phyloP scores from a whole-genome alignment of 768 basidiomycete genomes.

The Naganishia friedmannii region DNA sequence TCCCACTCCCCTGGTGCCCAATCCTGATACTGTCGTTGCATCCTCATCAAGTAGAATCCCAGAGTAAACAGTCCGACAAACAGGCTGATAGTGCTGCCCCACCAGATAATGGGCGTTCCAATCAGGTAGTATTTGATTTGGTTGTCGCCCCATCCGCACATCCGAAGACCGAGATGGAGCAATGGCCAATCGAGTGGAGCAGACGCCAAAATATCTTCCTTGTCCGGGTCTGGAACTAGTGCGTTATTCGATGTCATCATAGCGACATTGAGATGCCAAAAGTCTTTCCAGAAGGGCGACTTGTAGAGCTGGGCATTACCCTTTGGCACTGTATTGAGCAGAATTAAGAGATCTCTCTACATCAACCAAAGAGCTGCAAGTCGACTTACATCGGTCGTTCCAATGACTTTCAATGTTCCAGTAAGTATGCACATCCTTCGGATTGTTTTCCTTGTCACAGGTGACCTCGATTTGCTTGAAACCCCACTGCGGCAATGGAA shows the following conservation, averaged over 20 bases:
- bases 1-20: slow-evolving; percentile 95
- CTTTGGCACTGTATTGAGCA: slow-evolving; percentile 64
- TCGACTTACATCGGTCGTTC: slow-evolving; percentile 81
- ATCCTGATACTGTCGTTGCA: slow-evolving; percentile 84
- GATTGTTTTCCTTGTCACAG: slow-evolving; percentile 83
- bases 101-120: slow-evolving; percentile 90
- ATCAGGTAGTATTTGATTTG: slow-evolving; percentile 90
- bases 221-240: slow-evolving; percentile 93
- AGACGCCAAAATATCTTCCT: slow-evolving; percentile 94
- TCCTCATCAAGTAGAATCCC: slow-evolving; percentile 71
- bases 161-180: slow-evolving; percentile 80
- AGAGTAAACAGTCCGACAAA: slow-evolving; percentile 59
- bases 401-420: slow-evolving; percentile 99
- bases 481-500: slow-evolving; percentile 91
- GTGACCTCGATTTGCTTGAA: slow-evolving; percentile 98
- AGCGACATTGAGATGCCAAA: slow-evolving; percentile 97
- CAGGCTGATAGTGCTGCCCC: slow-evolving; percentile 72
- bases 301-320: slow-evolving; percentile 78
- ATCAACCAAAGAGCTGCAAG: neutral
- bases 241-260: slow-evolving; percentile 99
- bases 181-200: slow-evolving; percentile 91
- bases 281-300: slow-evolving; percentile 92
- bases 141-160: slow-evolving; percentile 91
- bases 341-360: neutral
- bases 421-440: slow-evolving; percentile 76